Base-by-base conservation (phyloP, 495 filamentous ascomycete genomes). In the Platismatia glauca region DNA sequence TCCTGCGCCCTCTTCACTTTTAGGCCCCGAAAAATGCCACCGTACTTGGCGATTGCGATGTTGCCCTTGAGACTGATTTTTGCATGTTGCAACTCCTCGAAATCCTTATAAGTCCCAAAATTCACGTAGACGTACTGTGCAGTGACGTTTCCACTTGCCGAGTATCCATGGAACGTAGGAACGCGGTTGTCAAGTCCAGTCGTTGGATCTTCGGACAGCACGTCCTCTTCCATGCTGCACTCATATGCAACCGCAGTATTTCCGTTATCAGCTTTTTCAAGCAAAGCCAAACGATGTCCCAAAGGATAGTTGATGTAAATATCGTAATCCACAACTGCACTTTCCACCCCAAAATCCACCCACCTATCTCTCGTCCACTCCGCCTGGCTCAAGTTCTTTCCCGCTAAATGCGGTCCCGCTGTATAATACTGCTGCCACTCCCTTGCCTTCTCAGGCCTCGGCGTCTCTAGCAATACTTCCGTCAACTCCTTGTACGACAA, bases 381-480 rank as follows among this genome's bases (percentile, higher is more conserved):
- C 7, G 89, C 94, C 76, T 95, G 85, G 60, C 84, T 89, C 53
- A 86, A 79, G 68, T 97, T 97, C 79, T 89, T 88, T 16, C 94
- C 94, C 0, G 87, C 89, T 37, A 98, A 77, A 78, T 98, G 94
- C 2, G 89, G 82, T 0, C 94, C 94, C 3, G 86, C 74, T 0
- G 94, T 96, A 68, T 97, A 97, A 74, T 97, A 97, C 64, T 81
- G 75, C 70, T 88, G 93, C 91, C 91, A 97, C 73, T 95, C 86
- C 61, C 82, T 77, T 9, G 83, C 84, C 68, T 85, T 86, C 34
- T 81, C 77, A 52, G 82, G 80, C 37, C 83, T 83, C 0, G 92
- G 92, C 1, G 87, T 91, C 16, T 83, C 76, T 31, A 85, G 73
- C 58, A 97, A 76, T 46, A 96, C 82, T 20, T 79, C 73, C 64